Evolutionary conservation across 2,329 filamentous ascomycete species (phyloP).

Genomic region (Fonsecaea pedrosoi): DNA sequence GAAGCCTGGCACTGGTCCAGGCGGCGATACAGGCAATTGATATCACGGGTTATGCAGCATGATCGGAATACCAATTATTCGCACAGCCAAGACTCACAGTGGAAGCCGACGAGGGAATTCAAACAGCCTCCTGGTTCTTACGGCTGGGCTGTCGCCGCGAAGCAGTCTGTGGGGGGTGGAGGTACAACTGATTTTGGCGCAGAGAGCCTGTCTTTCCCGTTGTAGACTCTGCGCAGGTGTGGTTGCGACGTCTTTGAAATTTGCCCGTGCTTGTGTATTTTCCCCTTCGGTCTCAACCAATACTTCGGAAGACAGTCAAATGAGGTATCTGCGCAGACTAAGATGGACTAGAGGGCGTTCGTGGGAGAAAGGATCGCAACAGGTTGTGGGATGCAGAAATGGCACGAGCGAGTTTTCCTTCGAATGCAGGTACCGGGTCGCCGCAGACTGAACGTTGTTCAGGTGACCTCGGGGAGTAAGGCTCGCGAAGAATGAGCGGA

Average conservation of each 20-base stretch:
- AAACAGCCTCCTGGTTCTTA: slow-evolving; percentile 1
- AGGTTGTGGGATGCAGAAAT: slow-evolving; percentile 24
- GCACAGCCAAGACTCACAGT: slow-evolving; percentile 11
- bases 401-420: slow-evolving; percentile 17
- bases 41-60: slow-evolving; percentile 21
- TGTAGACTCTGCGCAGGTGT: background rate
- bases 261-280: slow-evolving; percentile 1
- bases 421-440: slow-evolving; percentile 36
- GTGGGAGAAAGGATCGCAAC: slow-evolving; percentile 21
- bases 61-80: slow-evolving; percentile 10
- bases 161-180: background rate
- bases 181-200: background rate
- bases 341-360: slow-evolving; percentile 14
- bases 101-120: background rate
- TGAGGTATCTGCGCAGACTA: slow-evolving; percentile 6
- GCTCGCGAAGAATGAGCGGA: slow-evolving; percentile 25
- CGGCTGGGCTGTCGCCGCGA: background rate
- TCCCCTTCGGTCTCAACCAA: slow-evolving; percentile 3
- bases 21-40: slow-evolving; percentile 9
- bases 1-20: slow-evolving; percentile 5
- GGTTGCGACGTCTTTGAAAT: background rate
- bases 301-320: slow-evolving; percentile 8
- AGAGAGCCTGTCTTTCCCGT: background rate
- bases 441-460: slow-evolving; percentile 27
- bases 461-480: slow-evolving; percentile 35